These are phyloP conservation scores for Fonsecaea erecta DNA, from an alignment of 2,329 filamentous ascomycete genomes.

Conservation along the genomic window DNA sequence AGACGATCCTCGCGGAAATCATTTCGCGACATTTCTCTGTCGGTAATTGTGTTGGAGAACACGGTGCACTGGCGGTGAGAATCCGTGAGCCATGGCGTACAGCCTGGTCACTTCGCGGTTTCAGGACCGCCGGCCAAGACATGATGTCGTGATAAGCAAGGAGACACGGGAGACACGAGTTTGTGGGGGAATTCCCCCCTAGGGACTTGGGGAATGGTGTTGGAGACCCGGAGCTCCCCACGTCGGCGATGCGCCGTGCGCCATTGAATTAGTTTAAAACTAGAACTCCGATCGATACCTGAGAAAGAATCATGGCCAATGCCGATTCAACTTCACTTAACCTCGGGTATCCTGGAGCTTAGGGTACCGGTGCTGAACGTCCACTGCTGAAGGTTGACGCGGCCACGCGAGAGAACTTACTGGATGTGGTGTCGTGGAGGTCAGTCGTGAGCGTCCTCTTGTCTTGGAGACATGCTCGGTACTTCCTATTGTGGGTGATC, in stretches of 20 bases:
- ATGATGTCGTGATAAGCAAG: no score
- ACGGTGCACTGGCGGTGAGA: conserved; percentile 14
- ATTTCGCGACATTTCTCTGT: conserved; percentile 5
- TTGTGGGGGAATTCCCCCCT: conserved; percentile 9
- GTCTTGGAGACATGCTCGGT: no score
- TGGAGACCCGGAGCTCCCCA: conserved; percentile 11
- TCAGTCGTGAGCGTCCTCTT: no score
- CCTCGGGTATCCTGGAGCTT: conserved; percentile 16
- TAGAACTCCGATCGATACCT: conserved; percentile 2
- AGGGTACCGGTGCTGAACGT: no score
- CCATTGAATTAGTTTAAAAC: not conserved
- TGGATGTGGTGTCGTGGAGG: no score
- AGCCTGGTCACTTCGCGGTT: conserved; percentile 5
- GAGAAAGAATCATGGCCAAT: conserved; percentile 2
- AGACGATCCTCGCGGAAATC: conserved; percentile 6
- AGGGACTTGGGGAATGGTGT: conserved; percentile 17
- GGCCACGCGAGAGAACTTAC: no score
- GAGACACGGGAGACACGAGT: no score
- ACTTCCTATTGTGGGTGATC: no score
- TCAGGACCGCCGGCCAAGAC: not conserved
- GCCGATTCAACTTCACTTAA: conserved; percentile 9
- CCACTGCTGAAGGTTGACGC: no score
- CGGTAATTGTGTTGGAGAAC: conserved; percentile 17
- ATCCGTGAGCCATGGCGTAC: conserved; percentile 6
- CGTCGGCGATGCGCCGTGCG: conserved; percentile 8